Percentiles rank a stretch among this genome's conserved stretches.
phyloP scores from a whole-genome alignment of 768 basidiomycete species.

The Baorangia bicolor region DNA sequence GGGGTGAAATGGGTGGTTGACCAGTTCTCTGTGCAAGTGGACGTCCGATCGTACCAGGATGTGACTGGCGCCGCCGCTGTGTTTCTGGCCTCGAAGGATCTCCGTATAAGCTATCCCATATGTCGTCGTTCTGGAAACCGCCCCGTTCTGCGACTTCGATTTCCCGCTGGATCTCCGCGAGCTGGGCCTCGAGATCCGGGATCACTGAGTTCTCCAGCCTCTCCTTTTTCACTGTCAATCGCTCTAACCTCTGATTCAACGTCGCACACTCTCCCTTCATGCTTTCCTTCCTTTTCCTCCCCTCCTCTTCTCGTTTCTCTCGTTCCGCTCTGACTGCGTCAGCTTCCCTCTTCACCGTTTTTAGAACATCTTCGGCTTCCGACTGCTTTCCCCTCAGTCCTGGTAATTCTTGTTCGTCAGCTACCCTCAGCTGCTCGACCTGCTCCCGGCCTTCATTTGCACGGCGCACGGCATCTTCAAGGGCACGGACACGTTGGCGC shows the following conservation, averaged over 20 bases:
- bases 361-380: constrained; percentile 42
- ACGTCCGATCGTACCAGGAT: constrained; percentile 32
- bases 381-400: constrained; percentile 40
- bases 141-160: constrained; percentile 44
- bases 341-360: constrained; percentile 43
- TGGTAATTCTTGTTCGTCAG: constrained; percentile 42
- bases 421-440: constrained; percentile 39
- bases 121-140: constrained; percentile 16
- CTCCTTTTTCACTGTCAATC: constrained; percentile 61
- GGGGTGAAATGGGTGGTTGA: constrained; percentile 26
- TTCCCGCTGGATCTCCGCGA: constrained; percentile 58
- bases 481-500: constrained; percentile 80
- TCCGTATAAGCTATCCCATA: constrained; percentile 13
- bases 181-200: constrained; percentile 68
- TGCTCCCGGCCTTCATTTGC: constrained; percentile 56
- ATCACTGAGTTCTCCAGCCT: constrained; percentile 59
- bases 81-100: constrained; percentile 19
- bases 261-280: constrained; percentile 57
- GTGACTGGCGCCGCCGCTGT: constrained; percentile 26
- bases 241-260: constrained; percentile 64
- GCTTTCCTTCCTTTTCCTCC: constrained; percentile 53
- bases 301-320: constrained; percentile 48
- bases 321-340: constrained; percentile 44
- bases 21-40: constrained; percentile 14
- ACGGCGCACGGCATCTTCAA: constrained; percentile 87